Evolutionary conservation across 2,329 filamentous ascomycete genomes (phyloP), one percentile per base, ranked within the genome.

Genomic region (Ceratocystiopsis brevicomis): DNA sequence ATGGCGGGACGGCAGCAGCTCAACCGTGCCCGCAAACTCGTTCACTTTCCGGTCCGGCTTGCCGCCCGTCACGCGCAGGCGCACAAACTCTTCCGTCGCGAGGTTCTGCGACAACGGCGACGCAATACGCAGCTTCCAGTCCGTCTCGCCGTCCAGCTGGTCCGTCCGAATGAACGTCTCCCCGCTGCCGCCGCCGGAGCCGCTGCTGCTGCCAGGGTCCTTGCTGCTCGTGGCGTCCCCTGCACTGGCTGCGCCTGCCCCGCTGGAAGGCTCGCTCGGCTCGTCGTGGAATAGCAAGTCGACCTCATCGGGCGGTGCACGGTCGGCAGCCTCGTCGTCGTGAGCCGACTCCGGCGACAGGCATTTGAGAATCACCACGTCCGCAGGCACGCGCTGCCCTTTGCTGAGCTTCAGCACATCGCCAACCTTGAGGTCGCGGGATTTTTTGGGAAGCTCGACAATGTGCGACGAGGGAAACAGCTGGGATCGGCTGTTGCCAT

Each of bases 111-210:
- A 88, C 21, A 96, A 61, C 0, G 83, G 76, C 13, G 86, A 90
- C 1, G 90, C 86, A 34, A 96, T 61, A 30, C 92, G 78, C 45
- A 98, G 66, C 61, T 98, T 98, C 92, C 90, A 98, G 56, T 98
- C 90, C 0, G 90, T 98, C 62, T 98, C 90, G 52, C 90, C 90
- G 54, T 98, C 90, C 11, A 98, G 69, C 57, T 98, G 90, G 59
- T 98, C 90, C 2, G 92, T 98, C 47, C 90, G 75, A 55, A 98
- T 96, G 54, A 98, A 98, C 0, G 88, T 88, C 61, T 98, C 92
- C 25, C 86, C 86, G 21, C 69, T 67, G n/a, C 70, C 61, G 16
- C 62, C 60, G 13, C 58, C 36, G 11, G 32, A 30, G 21, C 25
- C 18, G 35, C 38, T 37, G 21, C 25, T 25, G 35, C 38, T 19